These are phyloP conservation scores for Smallanthus sonchifolius DNA, from an alignment of 129 eudicot species.

Conservation along the genomic window DNA sequence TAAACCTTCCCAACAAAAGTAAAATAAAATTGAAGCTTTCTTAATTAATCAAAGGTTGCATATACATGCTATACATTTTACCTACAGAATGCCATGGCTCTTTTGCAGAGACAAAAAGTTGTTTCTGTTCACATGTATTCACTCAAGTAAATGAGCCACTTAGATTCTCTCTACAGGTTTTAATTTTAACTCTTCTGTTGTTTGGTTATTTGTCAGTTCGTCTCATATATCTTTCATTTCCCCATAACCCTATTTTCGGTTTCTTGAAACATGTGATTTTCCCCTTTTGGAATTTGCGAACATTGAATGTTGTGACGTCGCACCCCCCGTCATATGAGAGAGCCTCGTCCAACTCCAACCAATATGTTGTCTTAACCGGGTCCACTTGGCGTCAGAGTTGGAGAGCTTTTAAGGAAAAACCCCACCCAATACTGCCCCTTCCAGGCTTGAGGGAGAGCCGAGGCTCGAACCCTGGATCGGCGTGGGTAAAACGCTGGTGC, in stretches of 20 bases:
- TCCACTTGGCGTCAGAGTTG: too few relatives aligned
- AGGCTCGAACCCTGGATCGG: too few relatives aligned
- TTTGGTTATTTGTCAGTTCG: constrained; percentile 20
- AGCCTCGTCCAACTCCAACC: too few relatives aligned
- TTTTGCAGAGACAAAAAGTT: neutral
- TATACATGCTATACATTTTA: neutral
- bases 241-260: constrained; percentile 23
- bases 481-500: too few relatives aligned
- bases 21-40: too few relatives aligned
- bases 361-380: too few relatives aligned
- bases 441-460: too few relatives aligned
- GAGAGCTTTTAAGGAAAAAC: too few relatives aligned
- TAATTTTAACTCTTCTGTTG: constrained; percentile 15
- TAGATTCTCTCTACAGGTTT: constrained; percentile 32
- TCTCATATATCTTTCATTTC: constrained; percentile 21
- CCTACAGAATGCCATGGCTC: neutral
- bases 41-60: neutral
- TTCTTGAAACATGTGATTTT: constrained; percentile 28
- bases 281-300: constrained; percentile 32
- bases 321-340: too few relatives aligned
- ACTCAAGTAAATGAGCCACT: constrained; percentile 33
- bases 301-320: too few relatives aligned
- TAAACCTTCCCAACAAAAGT: too few relatives aligned
- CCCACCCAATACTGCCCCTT: too few relatives aligned
- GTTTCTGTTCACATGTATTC: constrained; percentile 13